Base-by-base conservation (phyloP, 805 yeast genomes). In the Candida chauliodis region DNA sequence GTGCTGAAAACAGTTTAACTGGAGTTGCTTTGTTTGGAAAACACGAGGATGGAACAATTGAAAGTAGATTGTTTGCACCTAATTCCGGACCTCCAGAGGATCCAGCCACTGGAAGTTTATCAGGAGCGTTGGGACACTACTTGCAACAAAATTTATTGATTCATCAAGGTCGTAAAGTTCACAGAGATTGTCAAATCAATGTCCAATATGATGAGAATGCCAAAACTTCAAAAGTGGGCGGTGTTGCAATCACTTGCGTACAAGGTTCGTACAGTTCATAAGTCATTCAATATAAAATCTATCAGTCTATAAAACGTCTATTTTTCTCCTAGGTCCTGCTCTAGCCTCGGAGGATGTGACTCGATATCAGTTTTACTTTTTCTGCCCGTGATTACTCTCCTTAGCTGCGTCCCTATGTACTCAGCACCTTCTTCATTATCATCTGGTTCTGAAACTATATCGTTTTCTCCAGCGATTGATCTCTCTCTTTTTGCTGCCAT, bases 51-150 rank as follows among this genome's bases (percentile, higher is more conserved):
- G 50, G 50, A 4, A 36, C 44, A n/a, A 48, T 49, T 21, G 60
- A 56, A 30, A 62, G 70, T 39, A 59, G 80, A 45, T 72, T 74
- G 9, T 69, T 74, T 49, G 66, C 68, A 2, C 69, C 72, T 1
- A 35, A 21, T 4, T 46, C 40, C 2, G 66, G 63, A 11, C 55
- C 63, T 1, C 34, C 44, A n/a, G 80, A 75, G 42, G 80, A 75
- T 49, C 79, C 79, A 1, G 79, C 71, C 7, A 75, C 79, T 51
- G 80, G 80, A 2, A 63, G 72, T 43, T 79, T 79, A 11, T 52
- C 61, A 16, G 63, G 56, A 1, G 61, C 62, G 9, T 43, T 55
- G 11, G 63, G 57, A 1, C 57, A 55, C 5, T 52, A 43, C 35
- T 47, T 55, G 23, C 43, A 47, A 6, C 47, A 43, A 14, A 56